Evolutionary conservation across 805 yeast species (phyloP).

Genomic region (Clavispora asparagi): DNA sequence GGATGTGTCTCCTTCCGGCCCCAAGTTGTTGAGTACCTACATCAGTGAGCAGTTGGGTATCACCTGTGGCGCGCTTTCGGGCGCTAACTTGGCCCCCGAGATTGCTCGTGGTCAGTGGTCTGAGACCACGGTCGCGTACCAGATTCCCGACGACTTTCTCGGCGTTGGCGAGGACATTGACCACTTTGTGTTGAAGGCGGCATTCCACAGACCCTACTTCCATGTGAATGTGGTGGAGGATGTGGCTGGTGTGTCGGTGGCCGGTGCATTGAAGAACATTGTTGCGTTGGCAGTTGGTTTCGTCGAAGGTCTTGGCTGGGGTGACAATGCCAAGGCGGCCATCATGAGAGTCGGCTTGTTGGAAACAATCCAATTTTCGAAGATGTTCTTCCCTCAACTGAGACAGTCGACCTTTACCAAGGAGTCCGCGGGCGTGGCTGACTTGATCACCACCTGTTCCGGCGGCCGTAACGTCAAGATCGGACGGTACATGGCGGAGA

Average conservation of each 20-base stretch:
- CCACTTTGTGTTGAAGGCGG: slow-evolving; percentile 61
- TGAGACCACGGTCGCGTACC: slow-evolving; percentile 95
- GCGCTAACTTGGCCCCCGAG: slow-evolving; percentile 96
- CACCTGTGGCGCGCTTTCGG: slow-evolving; percentile 93
- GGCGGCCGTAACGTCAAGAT: slow-evolving; percentile 97
- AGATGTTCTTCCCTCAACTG: slow-evolving; percentile 46
- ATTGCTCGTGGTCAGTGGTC: slow-evolving; percentile 95
- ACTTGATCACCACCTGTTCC: slow-evolving; percentile 92
- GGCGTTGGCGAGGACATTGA: slow-evolving; percentile 71
- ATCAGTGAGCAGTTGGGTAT: slow-evolving; percentile 78
- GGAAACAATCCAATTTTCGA: slow-evolving; percentile 85
- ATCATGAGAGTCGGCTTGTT: slow-evolving; percentile 92
- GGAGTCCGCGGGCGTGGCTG: slow-evolving; percentile 98
- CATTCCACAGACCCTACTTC: slow-evolving; percentile 97
- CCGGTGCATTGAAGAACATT: slow-evolving; percentile 95
- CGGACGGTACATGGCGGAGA: slow-evolving; percentile 77
- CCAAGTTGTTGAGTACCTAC: slow-evolving; percentile 73
- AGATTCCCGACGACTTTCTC: slow-evolving; percentile 61
- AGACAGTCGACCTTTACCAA: slow-evolving; percentile 78
- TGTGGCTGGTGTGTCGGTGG: slow-evolving; percentile 92
- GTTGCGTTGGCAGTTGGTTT: slow-evolving; percentile 96
- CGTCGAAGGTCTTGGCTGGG: slow-evolving; percentile 98
- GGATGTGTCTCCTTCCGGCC: slow-evolving; percentile 81
- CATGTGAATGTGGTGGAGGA: slow-evolving; percentile 90
- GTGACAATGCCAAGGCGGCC: slow-evolving; percentile 97